Conservation (phyloP, 345 rosid genomes). For the Eutrema japonicum region DNA sequence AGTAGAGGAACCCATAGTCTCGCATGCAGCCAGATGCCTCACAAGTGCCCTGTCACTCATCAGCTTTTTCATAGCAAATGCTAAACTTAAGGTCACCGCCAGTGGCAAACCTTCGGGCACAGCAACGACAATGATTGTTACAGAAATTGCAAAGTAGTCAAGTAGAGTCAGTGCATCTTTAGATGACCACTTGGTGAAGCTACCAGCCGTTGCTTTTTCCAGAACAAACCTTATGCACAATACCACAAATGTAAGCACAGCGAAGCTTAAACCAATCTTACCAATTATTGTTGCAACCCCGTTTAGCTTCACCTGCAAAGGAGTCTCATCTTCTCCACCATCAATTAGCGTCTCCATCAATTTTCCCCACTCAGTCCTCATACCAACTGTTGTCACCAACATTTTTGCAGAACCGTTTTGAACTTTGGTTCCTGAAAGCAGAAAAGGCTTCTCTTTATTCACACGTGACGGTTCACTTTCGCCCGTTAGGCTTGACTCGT, state of each 20-base stretch:
- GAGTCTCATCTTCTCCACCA: constrained; percentile 65
- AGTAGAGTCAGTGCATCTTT: constrained; percentile 55
- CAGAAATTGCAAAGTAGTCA: constrained; percentile 68
- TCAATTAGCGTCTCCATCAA: constrained; percentile 64
- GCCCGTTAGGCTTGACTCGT: constrained; percentile 63
- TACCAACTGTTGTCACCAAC: constrained; percentile 75
- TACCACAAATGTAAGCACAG: constrained; percentile 66
- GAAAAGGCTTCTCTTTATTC: constrained; percentile 49
- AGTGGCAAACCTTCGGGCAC: constrained; percentile 81
- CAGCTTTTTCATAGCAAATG: constrained; percentile 78
- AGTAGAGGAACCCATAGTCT: constrained; percentile 80
- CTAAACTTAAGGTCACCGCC: constrained; percentile 81
- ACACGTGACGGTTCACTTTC: constrained; percentile 52
- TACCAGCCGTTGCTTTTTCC: constrained; percentile 46
- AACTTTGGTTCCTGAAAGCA: constrained; percentile 64
- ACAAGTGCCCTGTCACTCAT: constrained; percentile 79
- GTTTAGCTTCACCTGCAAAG: constrained; percentile 68
- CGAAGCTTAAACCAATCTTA: constrained; percentile 65
- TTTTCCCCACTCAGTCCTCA: constrained; percentile 78
- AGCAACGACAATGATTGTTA: constrained; percentile 80
- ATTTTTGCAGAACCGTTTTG: constrained; percentile 67
- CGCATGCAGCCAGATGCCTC: constrained; percentile 76
- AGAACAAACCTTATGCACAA: constrained; percentile 57
- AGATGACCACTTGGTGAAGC: constrained; percentile 50
- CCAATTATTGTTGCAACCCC: constrained; percentile 70